Evolutionary conservation across 768 basidiomycete genomes (phyloP).

Genomic region (Naganishia randhawae): DNA sequence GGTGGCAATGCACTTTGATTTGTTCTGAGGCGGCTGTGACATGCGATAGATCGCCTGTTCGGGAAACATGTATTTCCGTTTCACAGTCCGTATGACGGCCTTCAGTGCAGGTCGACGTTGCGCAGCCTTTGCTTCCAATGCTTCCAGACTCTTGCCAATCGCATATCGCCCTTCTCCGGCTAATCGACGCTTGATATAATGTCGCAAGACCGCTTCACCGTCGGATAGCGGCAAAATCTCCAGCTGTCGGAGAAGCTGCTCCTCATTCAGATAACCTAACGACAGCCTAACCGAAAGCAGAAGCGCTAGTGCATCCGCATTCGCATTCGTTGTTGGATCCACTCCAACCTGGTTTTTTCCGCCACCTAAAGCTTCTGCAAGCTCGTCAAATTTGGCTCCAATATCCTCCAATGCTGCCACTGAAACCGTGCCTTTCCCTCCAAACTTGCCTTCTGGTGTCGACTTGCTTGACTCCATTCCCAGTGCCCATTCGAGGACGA

Average conservation of each 20-base stretch:
- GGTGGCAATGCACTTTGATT: conserved; percentile 41
- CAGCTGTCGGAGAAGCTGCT: conserved; percentile 40
- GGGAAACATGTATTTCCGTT: conserved; percentile 38
- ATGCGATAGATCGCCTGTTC: conserved; percentile 35
- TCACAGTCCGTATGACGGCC: conserved; percentile 38
- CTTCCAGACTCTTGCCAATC: conserved; percentile 42
- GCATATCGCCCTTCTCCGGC: conserved; percentile 44
- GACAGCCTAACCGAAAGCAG: conserved; percentile 44
- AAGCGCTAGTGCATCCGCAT: conserved; percentile 37
- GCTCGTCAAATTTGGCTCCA: conserved; percentile 18
- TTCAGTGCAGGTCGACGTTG: conserved; percentile 39
- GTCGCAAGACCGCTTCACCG: conserved; percentile 43
- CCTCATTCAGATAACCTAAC: conserved; percentile 43
- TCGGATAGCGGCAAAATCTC: conserved; percentile 35
- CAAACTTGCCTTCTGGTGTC: conserved; percentile 35
- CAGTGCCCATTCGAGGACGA: conserved; percentile 46
- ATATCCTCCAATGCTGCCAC: conserved; percentile 40
- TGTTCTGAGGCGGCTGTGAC: conserved; percentile 43
- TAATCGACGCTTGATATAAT: conserved; percentile 42
- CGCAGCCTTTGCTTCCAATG: conserved; percentile 33
- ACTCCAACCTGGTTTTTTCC: background rate
- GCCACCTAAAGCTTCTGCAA: conserved; percentile 9
- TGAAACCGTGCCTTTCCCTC: conserved; percentile 45
- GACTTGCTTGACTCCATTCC: conserved; percentile 33
- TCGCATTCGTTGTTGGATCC: background rate